Conservation (phyloP, 139 green algal species). For the Edaphochlamys debaryana region DNA sequence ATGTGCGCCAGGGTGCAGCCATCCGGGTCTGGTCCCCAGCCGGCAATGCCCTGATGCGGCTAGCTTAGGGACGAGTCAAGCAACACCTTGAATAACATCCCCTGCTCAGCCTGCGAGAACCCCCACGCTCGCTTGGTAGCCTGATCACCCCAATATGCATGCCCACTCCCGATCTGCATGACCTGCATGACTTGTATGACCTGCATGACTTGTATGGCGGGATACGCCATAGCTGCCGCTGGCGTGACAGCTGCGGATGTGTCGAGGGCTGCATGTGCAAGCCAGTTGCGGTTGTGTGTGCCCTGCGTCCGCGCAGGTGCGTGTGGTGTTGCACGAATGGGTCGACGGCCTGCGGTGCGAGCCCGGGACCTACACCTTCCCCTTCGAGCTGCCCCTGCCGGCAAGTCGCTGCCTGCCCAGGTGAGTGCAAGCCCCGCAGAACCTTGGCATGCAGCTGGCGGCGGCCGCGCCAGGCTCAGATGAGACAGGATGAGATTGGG, state of each 20-base stretch:
- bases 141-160: too few species aligned
- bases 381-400: background rate
- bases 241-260: background rate
- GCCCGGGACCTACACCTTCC: background rate
- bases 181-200: too few species aligned
- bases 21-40: too few species aligned
- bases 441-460: background rate
- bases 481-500: background rate
- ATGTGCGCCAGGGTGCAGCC: too few species aligned
- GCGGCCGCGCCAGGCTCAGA: too few species aligned
- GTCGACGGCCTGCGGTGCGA: background rate
- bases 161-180: too few species aligned
- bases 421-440: background rate
- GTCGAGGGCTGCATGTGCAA: background rate
- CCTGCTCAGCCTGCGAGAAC: too few species aligned
- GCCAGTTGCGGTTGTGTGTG: background rate
- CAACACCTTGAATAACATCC: too few species aligned
- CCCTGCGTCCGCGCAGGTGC: background rate
- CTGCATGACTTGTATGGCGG: too few species aligned
- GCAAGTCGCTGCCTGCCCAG: background rate
- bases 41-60: too few species aligned
- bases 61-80: too few species aligned
- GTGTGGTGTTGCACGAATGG: background rate
- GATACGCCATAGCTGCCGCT: background rate
- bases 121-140: too few species aligned